phyloP scores from a whole-genome alignment of 2,329 filamentous ascomycete species.

The Fusarium metavorans region DNA sequence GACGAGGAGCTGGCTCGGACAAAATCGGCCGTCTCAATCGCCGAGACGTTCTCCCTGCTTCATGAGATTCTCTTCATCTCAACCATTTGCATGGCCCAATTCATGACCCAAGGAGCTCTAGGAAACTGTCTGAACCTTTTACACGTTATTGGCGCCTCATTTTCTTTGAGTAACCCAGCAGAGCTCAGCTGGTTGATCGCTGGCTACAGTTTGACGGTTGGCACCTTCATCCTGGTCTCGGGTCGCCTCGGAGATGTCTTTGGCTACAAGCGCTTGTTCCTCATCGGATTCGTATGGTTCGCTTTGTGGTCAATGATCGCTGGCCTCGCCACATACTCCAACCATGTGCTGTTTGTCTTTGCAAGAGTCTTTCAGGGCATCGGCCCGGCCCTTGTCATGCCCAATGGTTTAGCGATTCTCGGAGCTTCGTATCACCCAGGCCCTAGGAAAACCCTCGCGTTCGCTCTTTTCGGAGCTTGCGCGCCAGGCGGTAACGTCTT shows the following conservation, averaged over 20 bases:
- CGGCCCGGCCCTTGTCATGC: constrained; percentile 72
- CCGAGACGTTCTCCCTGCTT: constrained; percentile 32
- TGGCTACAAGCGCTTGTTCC: constrained; percentile 67
- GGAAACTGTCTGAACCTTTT: constrained; percentile 42
- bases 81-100: constrained; percentile 40
- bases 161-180: constrained; percentile 34
- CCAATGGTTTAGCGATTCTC: constrained; percentile 73
- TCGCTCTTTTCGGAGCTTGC: constrained; percentile 62
- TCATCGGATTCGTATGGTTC: constrained; percentile 67
- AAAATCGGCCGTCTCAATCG: constrained; percentile 38
- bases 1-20: constrained; percentile 34
- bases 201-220: constrained; percentile 66
- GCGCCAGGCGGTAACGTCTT: constrained; percentile 60
- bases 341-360: constrained; percentile 60
- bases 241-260: constrained; percentile 69
- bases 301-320: constrained; percentile 63
- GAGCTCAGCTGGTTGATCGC: constrained; percentile 63
- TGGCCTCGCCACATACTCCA: constrained; percentile 56
- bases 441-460: constrained; percentile 69
- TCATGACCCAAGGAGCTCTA: constrained; percentile 41
- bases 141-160: constrained; percentile 38
- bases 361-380: constrained; percentile 69
- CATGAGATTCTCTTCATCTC: constrained; percentile 37
- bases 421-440: constrained; percentile 69
- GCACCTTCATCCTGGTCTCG: constrained; percentile 68